These are phyloP conservation scores for Hypericum perforatum DNA, from an alignment of 345 rosid genomes.

Conservation along the genomic window DNA sequence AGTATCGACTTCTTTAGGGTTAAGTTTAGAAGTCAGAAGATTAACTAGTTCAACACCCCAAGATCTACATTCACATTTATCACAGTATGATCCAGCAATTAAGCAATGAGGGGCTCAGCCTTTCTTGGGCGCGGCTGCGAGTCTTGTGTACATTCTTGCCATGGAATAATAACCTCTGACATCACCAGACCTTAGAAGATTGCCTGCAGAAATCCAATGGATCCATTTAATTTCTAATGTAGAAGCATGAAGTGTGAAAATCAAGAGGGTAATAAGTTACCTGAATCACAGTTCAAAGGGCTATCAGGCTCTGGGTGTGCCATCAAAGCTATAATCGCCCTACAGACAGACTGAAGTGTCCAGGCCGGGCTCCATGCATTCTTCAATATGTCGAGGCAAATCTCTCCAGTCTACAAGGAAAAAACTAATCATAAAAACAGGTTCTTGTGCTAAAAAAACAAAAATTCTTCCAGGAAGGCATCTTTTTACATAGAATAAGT, in stretches of 20 bases:
- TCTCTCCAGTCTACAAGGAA: slow-evolving; percentile 41
- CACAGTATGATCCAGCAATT: background rate
- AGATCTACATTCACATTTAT: background rate
- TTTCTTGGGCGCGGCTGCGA: slow-evolving; percentile 88
- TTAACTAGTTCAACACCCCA: background rate
- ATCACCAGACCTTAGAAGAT: slow-evolving; percentile 87
- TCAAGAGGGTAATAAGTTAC: slow-evolving; percentile 18
- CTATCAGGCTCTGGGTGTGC: too few relatives aligned
- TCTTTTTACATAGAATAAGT: too few relatives aligned
- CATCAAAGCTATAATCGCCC: slow-evolving; percentile 68
- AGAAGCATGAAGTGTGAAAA: background rate
- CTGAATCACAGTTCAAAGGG: slow-evolving; percentile 96
- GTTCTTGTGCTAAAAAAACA: too few relatives aligned
- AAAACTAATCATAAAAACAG: background rate
- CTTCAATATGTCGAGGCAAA: slow-evolving; percentile 24
- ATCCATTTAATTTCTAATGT: too few relatives aligned
- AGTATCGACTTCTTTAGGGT: too few relatives aligned
- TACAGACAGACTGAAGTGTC: slow-evolving; percentile 38
- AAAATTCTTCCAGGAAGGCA: too few relatives aligned
- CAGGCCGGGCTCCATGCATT: slow-evolving; percentile 53
- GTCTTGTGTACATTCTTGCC: slow-evolving; percentile 92
- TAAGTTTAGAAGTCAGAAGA: too few relatives aligned
- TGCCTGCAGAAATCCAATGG: slow-evolving; percentile 35
- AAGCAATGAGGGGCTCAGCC: slow-evolving; percentile 31
- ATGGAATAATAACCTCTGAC: slow-evolving; percentile 86